Conservation (phyloP, 805 yeast genomes). For the Gaillardinia entomophila region DNA sequence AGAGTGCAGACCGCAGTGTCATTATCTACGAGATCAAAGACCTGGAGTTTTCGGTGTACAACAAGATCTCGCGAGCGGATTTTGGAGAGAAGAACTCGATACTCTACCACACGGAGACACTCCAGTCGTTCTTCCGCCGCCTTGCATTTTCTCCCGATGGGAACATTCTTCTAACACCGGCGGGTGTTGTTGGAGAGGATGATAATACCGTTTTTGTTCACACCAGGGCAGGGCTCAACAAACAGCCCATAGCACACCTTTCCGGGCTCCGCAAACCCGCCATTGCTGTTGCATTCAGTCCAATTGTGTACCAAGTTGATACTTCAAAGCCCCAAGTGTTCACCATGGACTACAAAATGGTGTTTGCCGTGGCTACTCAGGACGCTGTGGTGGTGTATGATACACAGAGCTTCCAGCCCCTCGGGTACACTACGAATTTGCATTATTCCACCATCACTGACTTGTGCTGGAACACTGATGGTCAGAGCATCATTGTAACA, state of each 20-base stretch:
- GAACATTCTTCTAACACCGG: slow-evolving; percentile 64
- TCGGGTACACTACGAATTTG: slow-evolving; percentile 70
- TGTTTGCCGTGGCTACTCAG: slow-evolving; percentile 91
- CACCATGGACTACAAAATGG: slow-evolving; percentile 67
- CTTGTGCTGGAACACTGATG: slow-evolving; percentile 77
- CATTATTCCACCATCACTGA: slow-evolving; percentile 91
- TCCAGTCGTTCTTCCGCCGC: slow-evolving; percentile 86
- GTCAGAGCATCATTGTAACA: slow-evolving; percentile 60
- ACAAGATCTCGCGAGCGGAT: slow-evolving; percentile 49
- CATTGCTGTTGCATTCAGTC: slow-evolving; percentile 74
- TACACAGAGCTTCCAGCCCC: slow-evolving; percentile 62
- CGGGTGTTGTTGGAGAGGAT: slow-evolving; percentile 41
- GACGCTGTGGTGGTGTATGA: slow-evolving; percentile 80
- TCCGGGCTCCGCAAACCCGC: slow-evolving; percentile 84
- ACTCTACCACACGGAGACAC: slow-evolving; percentile 77
- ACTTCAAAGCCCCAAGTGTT: slow-evolving; percentile 29
- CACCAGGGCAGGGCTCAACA: slow-evolving; percentile 60
- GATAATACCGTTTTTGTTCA: slow-evolving; percentile 74
- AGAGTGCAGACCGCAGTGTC: slow-evolving; percentile 83
- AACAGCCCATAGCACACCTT: slow-evolving; percentile 70
- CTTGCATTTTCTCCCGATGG: slow-evolving; percentile 91
- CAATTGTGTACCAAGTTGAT: slow-evolving; percentile 47
- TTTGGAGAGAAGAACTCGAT: slow-evolving; percentile 27
- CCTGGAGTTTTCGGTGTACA: slow-evolving; percentile 27
- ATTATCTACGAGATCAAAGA: slow-evolving; percentile 52